A percentile compares a stretch with the other conserved stretches of the same genome.
Evolutionary conservation across 495 filamentous ascomycete genomes (phyloP).

Genomic region (Hypoxylon perforatum): DNA sequence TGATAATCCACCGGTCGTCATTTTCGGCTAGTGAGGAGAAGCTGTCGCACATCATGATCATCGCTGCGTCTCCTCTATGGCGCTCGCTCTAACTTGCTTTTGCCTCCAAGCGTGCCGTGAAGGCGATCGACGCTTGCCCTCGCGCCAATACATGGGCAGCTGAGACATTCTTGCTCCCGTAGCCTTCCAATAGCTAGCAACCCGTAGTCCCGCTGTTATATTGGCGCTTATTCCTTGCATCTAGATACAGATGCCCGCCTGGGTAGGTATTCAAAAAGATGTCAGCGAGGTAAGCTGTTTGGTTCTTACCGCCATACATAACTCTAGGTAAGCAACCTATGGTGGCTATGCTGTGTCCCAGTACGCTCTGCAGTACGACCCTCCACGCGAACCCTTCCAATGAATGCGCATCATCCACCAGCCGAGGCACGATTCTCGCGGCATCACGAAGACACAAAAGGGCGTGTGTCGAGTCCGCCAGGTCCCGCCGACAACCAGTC

Average conservation of each 20-base stretch:
- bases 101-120: background rate
- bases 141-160: background rate
- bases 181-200: slow-evolving; percentile 8
- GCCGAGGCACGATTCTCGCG: slow-evolving; percentile 1
- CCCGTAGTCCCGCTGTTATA: background rate
- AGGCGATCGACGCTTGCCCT: slow-evolving; percentile 8
- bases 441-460: slow-evolving; percentile 19
- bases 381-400: background rate
- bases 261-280: background rate
- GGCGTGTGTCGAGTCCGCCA: slow-evolving; percentile 12
- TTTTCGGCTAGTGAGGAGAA: slow-evolving; percentile 5
- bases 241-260: too few relatives aligned
- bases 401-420: slow-evolving; percentile 30
- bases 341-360: background rate
- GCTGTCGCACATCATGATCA: slow-evolving; percentile 9
- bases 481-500: background rate
- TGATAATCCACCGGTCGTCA: slow-evolving; percentile 1
- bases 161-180: slow-evolving; percentile 4
- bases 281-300: background rate
- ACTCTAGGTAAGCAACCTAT: background rate
- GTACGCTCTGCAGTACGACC: slow-evolving; percentile 9
- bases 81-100: slow-evolving; percentile 1
- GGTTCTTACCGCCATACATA: slow-evolving; percentile 16
- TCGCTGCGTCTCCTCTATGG: slow-evolving; percentile 1
- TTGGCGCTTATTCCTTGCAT: slow-evolving; percentile 7